Base-by-base conservation (phyloP, 2,329 filamentous ascomycete species). In the Penicillium sp. region DNA sequence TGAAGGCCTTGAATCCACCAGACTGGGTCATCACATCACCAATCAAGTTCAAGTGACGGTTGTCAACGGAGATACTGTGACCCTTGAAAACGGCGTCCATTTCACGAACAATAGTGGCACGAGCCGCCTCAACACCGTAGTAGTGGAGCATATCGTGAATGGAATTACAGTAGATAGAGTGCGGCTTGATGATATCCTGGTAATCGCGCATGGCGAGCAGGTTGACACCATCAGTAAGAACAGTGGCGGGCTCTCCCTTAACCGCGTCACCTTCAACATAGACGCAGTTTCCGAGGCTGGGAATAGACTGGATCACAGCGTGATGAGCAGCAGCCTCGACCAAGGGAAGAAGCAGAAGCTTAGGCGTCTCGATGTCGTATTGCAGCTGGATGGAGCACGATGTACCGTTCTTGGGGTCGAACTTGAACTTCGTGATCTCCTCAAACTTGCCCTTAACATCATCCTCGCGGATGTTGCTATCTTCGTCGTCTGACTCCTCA, bases 11-110 rank as follows among this genome's bases (percentile, higher is more conserved):
- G 77, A 95, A 99, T 1, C 85, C 87, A 62, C 94, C 94, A 56
- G 87, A 88, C 51, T 93, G 85, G n/a, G 94, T 99, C 94, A 99
- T 99, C 73, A 91, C 91, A 73, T 99, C 94, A 45, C 89, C 93
- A 66, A 99, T 97, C 63, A 99, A 82, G 76, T 94, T 97, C 63
- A 99, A 77, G 78, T 99, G 95, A 51, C 94, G 86, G 62, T 89
- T 86, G 73, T 99, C 92, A 50, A 99, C 94, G 56, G 82, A 84
- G 78, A 99, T 99, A 69, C 90, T 90, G 85, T 99, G 93, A 69
- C 88, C 87, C 48, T 83, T 82, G 81, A 99, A 99, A 59, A 99
- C 93, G 42, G 82, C 84, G 52, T 86, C 84, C 69, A 99, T 85
- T 77, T 99, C 94, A 55, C 84, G 83, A 43, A 97, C 89, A 68